A percentile compares a stretch with the other conserved stretches of the same genome.
Evolutionary conservation across 306 rosid species (phyloP).

Genomic region (Cajanus cajan): DNA sequence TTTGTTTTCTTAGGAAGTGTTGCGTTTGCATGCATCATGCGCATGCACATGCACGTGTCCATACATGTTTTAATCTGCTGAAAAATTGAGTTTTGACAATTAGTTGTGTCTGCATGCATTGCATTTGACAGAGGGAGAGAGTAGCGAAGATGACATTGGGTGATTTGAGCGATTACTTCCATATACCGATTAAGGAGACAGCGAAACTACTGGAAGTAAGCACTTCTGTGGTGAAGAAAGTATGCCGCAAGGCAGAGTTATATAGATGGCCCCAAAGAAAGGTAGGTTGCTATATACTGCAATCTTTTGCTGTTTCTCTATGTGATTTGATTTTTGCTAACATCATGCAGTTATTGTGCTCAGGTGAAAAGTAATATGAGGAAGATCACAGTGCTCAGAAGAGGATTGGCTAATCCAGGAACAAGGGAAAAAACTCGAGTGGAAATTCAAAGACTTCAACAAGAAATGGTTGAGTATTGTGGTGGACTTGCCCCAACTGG

Average conservation of each 20-base stretch:
- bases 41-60: too few species aligned
- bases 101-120: not conserved
- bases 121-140: conserved; percentile 78
- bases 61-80: too few species aligned
- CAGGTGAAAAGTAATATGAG: conserved; percentile 52
- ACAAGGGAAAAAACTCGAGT: conserved; percentile 36
- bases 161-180: conserved; percentile 49
- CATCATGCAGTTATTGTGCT: not conserved
- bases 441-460: conserved; percentile 53
- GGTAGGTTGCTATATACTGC: conserved; percentile 38
- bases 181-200: conserved; percentile 59
- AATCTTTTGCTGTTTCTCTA: not conserved
- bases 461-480: conserved; percentile 35
- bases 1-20: not conserved
- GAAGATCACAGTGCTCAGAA: conserved; percentile 37
- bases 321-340: too few species aligned
- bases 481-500: conserved; percentile 40
- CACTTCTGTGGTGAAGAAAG: conserved; percentile 65
- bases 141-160: conserved; percentile 44
- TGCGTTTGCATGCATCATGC: too few species aligned
- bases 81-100: not conserved
- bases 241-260: conserved; percentile 56
- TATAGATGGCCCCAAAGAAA: conserved; percentile 82
- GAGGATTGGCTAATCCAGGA: conserved; percentile 17
- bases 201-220: conserved; percentile 47